phyloP scores from a whole-genome alignment of 768 basidiomycete species.

The Macrolepiota albuminosa region DNA sequence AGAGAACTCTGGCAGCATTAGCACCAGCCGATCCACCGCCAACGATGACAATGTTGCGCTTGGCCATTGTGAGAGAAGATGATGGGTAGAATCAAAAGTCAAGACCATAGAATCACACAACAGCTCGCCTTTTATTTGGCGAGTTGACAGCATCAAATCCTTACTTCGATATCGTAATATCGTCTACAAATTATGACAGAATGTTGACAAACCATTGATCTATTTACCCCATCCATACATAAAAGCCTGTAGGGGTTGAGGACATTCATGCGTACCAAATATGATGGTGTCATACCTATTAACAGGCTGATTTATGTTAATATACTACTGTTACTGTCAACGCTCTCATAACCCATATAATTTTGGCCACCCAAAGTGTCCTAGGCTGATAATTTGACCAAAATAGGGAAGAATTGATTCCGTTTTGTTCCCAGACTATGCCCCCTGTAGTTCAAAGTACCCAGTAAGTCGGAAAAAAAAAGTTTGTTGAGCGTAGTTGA shows the following conservation, averaged over 20 bases:
- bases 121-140: neutral
- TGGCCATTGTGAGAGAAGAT: conserved; percentile 9
- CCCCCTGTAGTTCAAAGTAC: too few relatives aligned
- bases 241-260: neutral
- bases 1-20: conserved; percentile 41
- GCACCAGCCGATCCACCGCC: conserved; percentile 59
- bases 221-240: neutral
- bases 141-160: neutral
- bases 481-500: too few relatives aligned
- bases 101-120: neutral
- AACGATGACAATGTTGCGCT: conserved; percentile 35
- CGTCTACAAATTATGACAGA: neutral
- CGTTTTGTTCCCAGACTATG: too few relatives aligned
- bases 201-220: neutral
- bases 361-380: too few relatives aligned
- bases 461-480: too few relatives aligned
- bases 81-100: neutral
- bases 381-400: too few relatives aligned
- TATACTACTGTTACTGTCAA: too few relatives aligned
- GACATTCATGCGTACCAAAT: too few relatives aligned
- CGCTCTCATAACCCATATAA: too few relatives aligned
- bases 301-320: too few relatives aligned
- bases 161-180: neutral
- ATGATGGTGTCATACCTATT: too few relatives aligned
- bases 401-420: too few relatives aligned